Evolutionary conservation across 768 basidiomycete genomes (phyloP), one percentile per base, ranked within the genome.

Genomic region (Pulveroboletus sp.): DNA sequence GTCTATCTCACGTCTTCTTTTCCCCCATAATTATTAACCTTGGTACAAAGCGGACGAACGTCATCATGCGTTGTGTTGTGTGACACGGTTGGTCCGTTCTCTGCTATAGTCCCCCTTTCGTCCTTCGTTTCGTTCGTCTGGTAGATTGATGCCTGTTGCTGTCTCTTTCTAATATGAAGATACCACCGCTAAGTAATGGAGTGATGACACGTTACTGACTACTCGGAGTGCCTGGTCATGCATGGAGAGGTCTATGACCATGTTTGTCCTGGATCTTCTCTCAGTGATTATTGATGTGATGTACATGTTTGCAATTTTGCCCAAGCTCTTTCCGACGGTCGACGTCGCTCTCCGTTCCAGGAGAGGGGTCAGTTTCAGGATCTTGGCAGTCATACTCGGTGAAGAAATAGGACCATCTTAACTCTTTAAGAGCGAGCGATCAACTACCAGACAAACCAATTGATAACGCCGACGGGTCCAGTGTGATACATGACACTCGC

Each of bases 51-150:
- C 49, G 56, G 47, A 41, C 46, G 27, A 39, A 39, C 49, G 39
- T 55, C 44, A 45, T 49, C 50, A 43, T 50, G 31, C 36, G 17
- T 31, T 46, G 33, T 50, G 46, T 27, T 54, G 43, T 68, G 57
- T 67, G 56, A 58, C 58, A 68, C 66, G 66, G 68, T 69, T 51
- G 66, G 68, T 69, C 55, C 55, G 24, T 62, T 57, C 46, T 56
- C 43, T 47, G 35, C 47, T 43, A 36, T 52, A 35, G 6, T 36
- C 9, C 27, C 31, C n/a, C 17, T 26, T 26, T 32, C 39, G 27
- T 35, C 14, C 9, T 30, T 36, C 10, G 10, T 38, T 40, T 48
- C 2, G 3, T 44, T 31, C 8, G 26, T 18, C 17, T 37, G 21
- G 27, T 57, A 47, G 33, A 42, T 54, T 12, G 12, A 31, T 57